Base-by-base conservation (phyloP, 768 basidiomycete species). In the Dentipellis sp. region DNA sequence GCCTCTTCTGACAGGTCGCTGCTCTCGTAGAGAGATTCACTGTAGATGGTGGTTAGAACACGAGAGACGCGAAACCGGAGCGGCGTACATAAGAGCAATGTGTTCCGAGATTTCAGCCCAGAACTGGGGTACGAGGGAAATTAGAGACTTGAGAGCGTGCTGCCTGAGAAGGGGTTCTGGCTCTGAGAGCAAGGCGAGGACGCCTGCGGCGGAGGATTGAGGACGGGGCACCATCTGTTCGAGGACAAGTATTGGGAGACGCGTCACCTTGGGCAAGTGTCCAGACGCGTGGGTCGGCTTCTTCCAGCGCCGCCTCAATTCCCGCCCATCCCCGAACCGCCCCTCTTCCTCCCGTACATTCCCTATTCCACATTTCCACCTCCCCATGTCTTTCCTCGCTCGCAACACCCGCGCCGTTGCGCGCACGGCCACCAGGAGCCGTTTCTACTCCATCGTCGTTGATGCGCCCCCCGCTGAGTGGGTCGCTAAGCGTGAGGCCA, bases 51-150 rank as follows among this genome's bases (percentile, higher is more conserved):
- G 42, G 40, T 64, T 34, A 59, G 56, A 59, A 42, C 22, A 17
- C 10, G 22, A 50, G 8, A 4, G 45, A 38, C 14, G n/a, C 12
- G 42, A 39, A 22, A 50, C 17, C 23, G 17, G n/a, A n/a, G 53
- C 50, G 6, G 75, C 91, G 64, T 68, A 91, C 94, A 98, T 93
- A 57, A 84, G 74, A 36, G 88, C 81, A 64, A 97, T 86, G 67
- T 90, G 83, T 71, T 99, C 97, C 63, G 92, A 94, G 65, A 98
- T 95, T 77, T 99, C 97, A 49, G 95, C 88, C 97, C 97, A 99
- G 71, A 97, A 98, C 64, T 90, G 86, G 39, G 94, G 83, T 7
- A 98, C 92, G 47, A 97, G 80, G 14, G 81, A 74, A 65, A 83
- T 88, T 53, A 99, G 78, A 47, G 86, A 79, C 51, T 82, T 81